Base-by-base conservation (phyloP, 805 yeast species). In the Spathaspora passalidarum region DNA sequence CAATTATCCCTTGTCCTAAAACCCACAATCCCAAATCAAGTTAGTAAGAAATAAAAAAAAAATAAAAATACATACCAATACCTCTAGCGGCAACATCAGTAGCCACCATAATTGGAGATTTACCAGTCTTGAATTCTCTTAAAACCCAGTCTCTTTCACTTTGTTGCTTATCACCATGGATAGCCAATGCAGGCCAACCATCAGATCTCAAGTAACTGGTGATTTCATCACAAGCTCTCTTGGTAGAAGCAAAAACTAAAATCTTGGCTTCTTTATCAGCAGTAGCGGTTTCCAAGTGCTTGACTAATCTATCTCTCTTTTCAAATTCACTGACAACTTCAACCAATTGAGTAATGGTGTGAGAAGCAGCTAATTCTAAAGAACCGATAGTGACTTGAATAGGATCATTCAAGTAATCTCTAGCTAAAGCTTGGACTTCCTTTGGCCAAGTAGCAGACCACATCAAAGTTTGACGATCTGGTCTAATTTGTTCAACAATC, bases 381-480 rank as follows among this genome's bases (percentile, higher is more conserved):
- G 98, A 94, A 70, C 99, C 99, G 68, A 94, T 75, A 62, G 88
- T 92, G 56, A 94, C 98, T 76, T 94, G 98, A 65, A 94, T 92
- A 63, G 92, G 94, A 66, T 94, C 96, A 46, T 80, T 72, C 65
- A 92, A 79, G 71, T 88, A 94, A 69, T 94, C 99, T 61, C 85
- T 80, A 55, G 97, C 95, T 64, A 94, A 79, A 56, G 83, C 78
- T 78, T 92, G 95, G 53, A 94, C 98, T 70, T 89, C 96, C 80
- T 91, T 92, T 61, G 99, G 99, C 99, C 99, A 94, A 46, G 99
- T 94, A 57, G 99, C 99, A 52, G 98, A 92, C 98, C 98, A 94
- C 97, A 94, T 89, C 60, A 92, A 79, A 50, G 99, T 94, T 77
- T 94, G 99, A 79, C 98, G 90, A 71, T 94, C 99, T 51, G 99